These are phyloP conservation scores for Rhodotorula glutinis DNA, from an alignment of 1,284 basidiomycete genomes.

Conservation along the genomic window DNA sequence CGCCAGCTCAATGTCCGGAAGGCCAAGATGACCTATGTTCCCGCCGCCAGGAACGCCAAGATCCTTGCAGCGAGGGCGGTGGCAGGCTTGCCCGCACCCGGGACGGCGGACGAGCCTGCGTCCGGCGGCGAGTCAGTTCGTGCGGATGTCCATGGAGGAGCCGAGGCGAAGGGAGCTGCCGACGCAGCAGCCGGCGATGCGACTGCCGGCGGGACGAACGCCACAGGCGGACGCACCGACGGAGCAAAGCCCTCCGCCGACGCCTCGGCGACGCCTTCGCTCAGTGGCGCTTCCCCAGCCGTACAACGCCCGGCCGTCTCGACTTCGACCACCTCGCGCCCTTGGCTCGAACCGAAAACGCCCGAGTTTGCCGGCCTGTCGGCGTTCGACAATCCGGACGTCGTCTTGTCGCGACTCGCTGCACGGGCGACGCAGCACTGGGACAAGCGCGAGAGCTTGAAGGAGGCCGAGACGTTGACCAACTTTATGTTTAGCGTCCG, in stretches of 20 bases:
- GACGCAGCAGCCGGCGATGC: too few relatives aligned
- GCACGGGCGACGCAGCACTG: conserved; percentile 32
- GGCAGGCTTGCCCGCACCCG: background rate
- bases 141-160: too few relatives aligned
- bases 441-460: conserved; percentile 38
- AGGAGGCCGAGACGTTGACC: conserved; percentile 39
- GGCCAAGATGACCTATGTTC: conserved; percentile 19
- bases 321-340: background rate
- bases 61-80: background rate
- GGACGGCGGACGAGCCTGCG: background rate
- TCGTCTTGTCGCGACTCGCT: conserved; percentile 30
- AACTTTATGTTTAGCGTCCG: conserved; percentile 35
- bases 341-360: conserved; percentile 35
- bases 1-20: conserved; percentile 13
- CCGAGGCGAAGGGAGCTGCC: too few relatives aligned
- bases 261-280: too few relatives aligned
- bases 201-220: too few relatives aligned
- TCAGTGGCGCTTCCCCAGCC: too few relatives aligned
- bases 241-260: too few relatives aligned
- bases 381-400: conserved; percentile 31
- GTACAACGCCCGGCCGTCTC: background rate
- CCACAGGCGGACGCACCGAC: too few relatives aligned
- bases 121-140: too few relatives aligned
- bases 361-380: conserved; percentile 33
- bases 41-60: conserved; percentile 7